Evolutionary conservation across 352 stramenopile genomes (phyloP).

Genomic region (Globisporangium apiculatum): DNA sequence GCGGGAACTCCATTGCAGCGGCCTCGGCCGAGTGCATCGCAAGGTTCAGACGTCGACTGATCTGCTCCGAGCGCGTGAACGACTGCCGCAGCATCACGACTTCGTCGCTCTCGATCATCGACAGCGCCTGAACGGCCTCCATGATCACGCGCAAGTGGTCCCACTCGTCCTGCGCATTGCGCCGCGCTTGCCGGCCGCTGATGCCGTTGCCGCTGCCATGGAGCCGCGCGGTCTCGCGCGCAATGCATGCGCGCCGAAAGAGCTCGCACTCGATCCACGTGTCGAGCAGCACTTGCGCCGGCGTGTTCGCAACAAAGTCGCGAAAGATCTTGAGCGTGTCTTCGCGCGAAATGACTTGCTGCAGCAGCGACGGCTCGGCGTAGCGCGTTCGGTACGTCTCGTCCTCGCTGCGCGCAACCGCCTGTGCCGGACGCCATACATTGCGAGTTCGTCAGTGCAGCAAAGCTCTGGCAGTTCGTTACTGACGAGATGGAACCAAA

Average conservation of each 20-base stretch:
- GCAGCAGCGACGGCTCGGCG: conserved; percentile 52
- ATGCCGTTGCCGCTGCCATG: not conserved
- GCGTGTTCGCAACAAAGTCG: conserved; percentile 63
- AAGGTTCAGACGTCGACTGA: conserved; percentile 59
- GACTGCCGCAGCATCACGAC: conserved; percentile 48
- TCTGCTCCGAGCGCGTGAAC: conserved; percentile 53
- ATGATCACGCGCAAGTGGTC: conserved; percentile 70
- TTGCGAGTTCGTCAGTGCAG: too few species aligned
- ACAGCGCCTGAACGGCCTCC: conserved; percentile 39
- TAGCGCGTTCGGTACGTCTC: conserved; percentile 32
- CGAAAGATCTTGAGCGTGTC: conserved; percentile 76
- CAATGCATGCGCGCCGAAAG: conserved; percentile 63
- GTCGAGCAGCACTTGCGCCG: conserved; percentile 59
- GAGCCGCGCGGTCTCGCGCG: conserved; percentile 38
- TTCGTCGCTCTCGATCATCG: conserved; percentile 51
- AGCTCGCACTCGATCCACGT: conserved; percentile 84
- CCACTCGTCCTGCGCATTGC: conserved; percentile 67
- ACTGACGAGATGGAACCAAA: not conserved
- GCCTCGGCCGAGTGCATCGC: conserved; percentile 47
- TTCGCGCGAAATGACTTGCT: conserved; percentile 63
- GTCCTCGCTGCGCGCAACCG: conserved; percentile 52
- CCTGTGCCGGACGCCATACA: conserved; percentile 15
- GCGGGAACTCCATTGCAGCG: conserved; percentile 53
- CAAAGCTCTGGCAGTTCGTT: too few species aligned
- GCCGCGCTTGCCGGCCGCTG: conserved; percentile 15